phyloP scores from a whole-genome alignment of 1,284 basidiomycete species.

The Somion occarium region DNA sequence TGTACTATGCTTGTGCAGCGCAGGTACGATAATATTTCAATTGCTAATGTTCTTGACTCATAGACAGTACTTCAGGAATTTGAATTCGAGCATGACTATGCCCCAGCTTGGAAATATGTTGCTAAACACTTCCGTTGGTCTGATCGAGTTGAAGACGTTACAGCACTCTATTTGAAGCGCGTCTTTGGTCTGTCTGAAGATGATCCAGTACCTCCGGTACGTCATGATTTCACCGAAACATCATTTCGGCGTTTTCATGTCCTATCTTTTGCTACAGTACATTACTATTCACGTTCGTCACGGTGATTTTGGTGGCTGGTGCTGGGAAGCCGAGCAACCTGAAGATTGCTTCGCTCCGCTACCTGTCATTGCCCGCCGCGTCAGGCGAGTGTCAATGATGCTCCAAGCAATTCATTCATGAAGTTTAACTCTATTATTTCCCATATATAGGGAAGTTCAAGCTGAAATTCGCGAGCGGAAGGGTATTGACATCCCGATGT shows the following conservation, averaged over 20 bases:
- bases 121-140: slow-evolving; percentile 43
- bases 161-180: slow-evolving; percentile 36
- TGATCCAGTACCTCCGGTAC: slow-evolving; percentile 37
- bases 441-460: slow-evolving; percentile 45
- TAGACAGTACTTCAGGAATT: slow-evolving; percentile 25
- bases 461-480: slow-evolving; percentile 45
- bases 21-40: slow-evolving; percentile 21
- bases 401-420: neutral
- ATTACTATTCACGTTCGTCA: slow-evolving; percentile 62
- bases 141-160: slow-evolving; percentile 31
- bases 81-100: slow-evolving; percentile 42
- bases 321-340: slow-evolving; percentile 38
- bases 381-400: slow-evolving; percentile 29
- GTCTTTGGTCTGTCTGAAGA: slow-evolving; percentile 32
- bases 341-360: slow-evolving; percentile 61
- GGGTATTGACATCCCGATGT: slow-evolving; percentile 39
- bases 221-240: slow-evolving; percentile 17
- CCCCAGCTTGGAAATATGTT: slow-evolving; percentile 47
- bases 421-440: neutral
- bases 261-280: slow-evolving; percentile 36
- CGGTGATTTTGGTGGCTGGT: slow-evolving; percentile 50
- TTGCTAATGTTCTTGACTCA: neutral
- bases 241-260: slow-evolving; percentile 1
- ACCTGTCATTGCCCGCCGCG: slow-evolving; percentile 50
- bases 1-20: slow-evolving; percentile 42